Evolutionary conservation across 257 asterid species (phyloP).

Genomic region (Solanum bulbocastanum): DNA sequence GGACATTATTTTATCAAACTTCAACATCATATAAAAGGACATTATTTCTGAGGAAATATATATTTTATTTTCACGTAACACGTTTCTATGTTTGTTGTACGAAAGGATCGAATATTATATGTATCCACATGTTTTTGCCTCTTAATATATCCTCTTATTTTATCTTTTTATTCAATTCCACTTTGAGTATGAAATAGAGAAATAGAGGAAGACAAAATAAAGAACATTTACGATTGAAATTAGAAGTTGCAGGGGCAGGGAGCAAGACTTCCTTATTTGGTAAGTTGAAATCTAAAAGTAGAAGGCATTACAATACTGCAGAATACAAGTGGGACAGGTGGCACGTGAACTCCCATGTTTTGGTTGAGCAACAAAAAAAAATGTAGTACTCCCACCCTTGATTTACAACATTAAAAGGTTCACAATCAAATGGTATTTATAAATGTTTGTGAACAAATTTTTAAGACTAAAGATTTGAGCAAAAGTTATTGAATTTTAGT

Average conservation of each 20-base stretch:
- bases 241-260: not conserved
- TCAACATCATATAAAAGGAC: not conserved
- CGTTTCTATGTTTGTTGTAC: not conserved
- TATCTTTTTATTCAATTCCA: not conserved
- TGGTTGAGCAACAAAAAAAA: not conserved
- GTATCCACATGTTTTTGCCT: not conserved
- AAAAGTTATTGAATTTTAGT: not conserved
- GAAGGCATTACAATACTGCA: not conserved
- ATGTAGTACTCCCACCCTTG: not conserved
- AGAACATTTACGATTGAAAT: not conserved
- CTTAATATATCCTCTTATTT: not conserved
- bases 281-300: conserved; percentile 12
- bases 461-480: no score
- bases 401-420: not conserved
- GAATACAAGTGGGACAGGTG: not conserved
- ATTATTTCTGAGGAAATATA: not conserved
- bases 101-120: not conserved
- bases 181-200: not conserved
- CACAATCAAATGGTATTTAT: not conserved
- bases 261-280: conserved; percentile 10
- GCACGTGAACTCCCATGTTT: not conserved
- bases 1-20: not conserved
- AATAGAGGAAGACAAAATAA: not conserved
- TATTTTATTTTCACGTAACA: not conserved
- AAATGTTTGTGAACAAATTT: not conserved